Evolutionary conservation across 345 rosid species (phyloP), one percentile per base, ranked within the genome.

Genomic region (Stellera chamaejasme): DNA sequence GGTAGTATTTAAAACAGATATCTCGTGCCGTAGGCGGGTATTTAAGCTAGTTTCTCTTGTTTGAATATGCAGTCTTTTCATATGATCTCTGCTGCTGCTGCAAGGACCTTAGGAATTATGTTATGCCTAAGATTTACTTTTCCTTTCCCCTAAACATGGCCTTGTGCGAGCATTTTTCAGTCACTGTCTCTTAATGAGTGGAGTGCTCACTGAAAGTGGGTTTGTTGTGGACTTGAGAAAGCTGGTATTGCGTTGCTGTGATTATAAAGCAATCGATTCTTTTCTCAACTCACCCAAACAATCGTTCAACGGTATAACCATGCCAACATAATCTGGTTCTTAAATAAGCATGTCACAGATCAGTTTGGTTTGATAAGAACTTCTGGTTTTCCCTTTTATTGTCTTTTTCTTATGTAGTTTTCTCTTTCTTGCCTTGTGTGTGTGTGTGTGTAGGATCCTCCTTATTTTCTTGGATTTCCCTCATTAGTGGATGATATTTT

Each of bases 401-500:
- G 58, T 58, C 46, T 32, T 32, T 32, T 32, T 32, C 39, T 32
- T 32, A 32, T 32, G 57, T 56, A 69, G 78, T 56, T 65, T 62
- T n/a, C n/a, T n/a, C n/a, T n/a, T n/a, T n/a, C n/a, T n/a, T n/a
- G n/a, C n/a, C n/a, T n/a, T n/a, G n/a, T n/a, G n/a, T n/a, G n/a
- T n/a, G n/a, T n/a, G n/a, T 43, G 65, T 55, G 65, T 56, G 67
- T 63, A 58, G 42, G 52, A 32, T 62, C 54, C 43, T 54, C 56
- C 53, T 61, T 72, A 77, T 61, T 66, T 57, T 67, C 64, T 61
- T 47, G 77, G 75, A 48, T 54, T 74, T 49, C 39, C 26, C 64
- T 66, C 72, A 0, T 54, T 61, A 16, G 11, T 72, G 50, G 80
- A 70, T 47, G 66, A 39, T 42, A 64, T 79, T 53, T 71, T 77